Base-by-base conservation (phyloP, 208 protist genomes). In the Trypanosoma boissoni region DNA sequence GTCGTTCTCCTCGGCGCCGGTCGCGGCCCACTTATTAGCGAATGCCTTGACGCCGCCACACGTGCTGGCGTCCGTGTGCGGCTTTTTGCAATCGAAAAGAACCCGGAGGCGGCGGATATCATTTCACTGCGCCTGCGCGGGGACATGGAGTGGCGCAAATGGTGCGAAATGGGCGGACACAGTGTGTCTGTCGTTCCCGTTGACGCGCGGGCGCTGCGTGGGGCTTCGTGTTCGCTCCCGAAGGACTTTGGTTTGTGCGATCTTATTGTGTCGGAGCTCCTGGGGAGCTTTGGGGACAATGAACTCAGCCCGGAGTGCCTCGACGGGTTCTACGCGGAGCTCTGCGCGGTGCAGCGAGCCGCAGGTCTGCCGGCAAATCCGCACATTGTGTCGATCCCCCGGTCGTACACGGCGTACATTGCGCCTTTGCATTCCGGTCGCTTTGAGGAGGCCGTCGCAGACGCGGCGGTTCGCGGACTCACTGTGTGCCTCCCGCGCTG, bases 231-330 rank as follows among this genome's bases (percentile, higher is more conserved):
- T 78, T 21, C 24, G 16, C 9, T 53, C 89, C 83, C 87, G 3
- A n/a, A 26, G 0, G 68, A 86, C 60, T 88, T 87, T 64, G 88
- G 88, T 0, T 58, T 85, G 18, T 97, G 96, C 16, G 97, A 99
- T 66, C 78, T 99, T 16, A 67, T 99, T 20, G 91, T 99, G 2
- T 95, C 86, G 18, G 98, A 99, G 83, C 84, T 99, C 52, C 86
- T 99, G 2, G 98, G 98, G 49, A 99, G 97, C 18, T 98, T 99
- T 43, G 98, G 98, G 24, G 98, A 99, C 78, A 99, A 99, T 67
- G 98, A 99, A 74, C 87, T 99, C 8, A 99, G 96, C 58, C 98
- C 98, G 10, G 98, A 99, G 88, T 99, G 98, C 69, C 69, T 99
- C 10, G 98, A 99, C 66, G 97, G 81, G 21, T 91, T 92, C 62